Percentiles rank a stretch among this genome's conserved stretches.
Evolutionary conservation across 306 rosid species (phyloP).

Genomic region (Sicyos edulis): DNA sequence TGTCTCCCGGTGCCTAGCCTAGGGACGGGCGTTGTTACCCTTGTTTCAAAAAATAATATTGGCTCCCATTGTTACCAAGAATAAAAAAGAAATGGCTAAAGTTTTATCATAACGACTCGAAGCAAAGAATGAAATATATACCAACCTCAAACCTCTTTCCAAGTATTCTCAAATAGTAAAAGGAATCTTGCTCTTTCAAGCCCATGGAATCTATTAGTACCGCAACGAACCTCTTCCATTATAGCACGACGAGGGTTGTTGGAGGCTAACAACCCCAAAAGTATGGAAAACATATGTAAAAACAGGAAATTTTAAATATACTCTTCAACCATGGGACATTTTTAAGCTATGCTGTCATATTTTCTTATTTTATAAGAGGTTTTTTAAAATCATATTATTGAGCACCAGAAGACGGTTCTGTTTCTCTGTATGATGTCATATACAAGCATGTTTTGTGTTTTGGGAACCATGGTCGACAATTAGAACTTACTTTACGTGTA

Average conservation of each 20-base stretch:
- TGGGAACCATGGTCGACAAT: background rate
- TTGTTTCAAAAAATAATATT: too few relatives aligned
- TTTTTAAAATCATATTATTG: background rate
- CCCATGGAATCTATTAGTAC: too few relatives aligned
- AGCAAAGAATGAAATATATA: background rate
- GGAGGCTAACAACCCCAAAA: too few relatives aligned
- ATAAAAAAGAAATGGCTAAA: background rate
- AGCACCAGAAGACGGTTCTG: background rate
- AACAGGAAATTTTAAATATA: background rate
- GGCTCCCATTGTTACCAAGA: background rate
- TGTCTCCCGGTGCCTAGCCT: too few relatives aligned
- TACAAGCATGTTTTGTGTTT: background rate
- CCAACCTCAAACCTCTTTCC: constrained; percentile 1
- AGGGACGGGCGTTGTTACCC: too few relatives aligned
- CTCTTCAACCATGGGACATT: background rate
- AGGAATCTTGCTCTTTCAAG: background rate
- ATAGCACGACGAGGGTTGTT: background rate
- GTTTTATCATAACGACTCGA: background rate
- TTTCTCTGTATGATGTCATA: background rate
- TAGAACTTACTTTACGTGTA: background rate
- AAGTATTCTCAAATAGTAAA: background rate
- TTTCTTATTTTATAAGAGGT: background rate
- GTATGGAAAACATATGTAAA: background rate
- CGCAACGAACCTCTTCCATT: background rate
- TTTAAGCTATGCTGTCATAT: background rate